A percentile compares a stretch with the other conserved stretches of the same genome.
phyloP scores from a whole-genome alignment of 495 filamentous ascomycete species.

The Tuber borchii region DNA sequence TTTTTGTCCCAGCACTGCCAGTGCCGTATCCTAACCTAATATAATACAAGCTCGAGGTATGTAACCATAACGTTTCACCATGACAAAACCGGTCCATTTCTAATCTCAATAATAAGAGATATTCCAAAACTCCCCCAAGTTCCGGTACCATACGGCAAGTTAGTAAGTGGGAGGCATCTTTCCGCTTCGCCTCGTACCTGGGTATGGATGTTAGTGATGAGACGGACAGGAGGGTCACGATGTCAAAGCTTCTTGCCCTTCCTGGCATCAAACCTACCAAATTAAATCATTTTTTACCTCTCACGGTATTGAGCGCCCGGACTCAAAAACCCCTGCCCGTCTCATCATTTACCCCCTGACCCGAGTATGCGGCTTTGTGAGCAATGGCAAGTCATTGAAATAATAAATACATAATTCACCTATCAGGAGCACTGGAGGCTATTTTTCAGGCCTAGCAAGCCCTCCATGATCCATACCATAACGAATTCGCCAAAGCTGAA shows the following conservation, averaged over 20 bases:
- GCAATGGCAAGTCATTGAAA: neutral
- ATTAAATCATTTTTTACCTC: too few species aligned
- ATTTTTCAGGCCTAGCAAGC: neutral
- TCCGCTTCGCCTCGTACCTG: neutral
- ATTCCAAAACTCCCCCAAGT: neutral
- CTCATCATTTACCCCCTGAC: too few species aligned
- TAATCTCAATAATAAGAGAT: neutral
- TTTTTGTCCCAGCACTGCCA: neutral
- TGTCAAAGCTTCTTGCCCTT: too few species aligned
- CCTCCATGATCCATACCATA: neutral
- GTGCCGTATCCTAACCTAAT: neutral
- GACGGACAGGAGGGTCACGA: too few species aligned
- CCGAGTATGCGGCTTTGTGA: neutral
- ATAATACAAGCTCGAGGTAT: neutral
- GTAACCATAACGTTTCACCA: neutral
- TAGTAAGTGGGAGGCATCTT: neutral
- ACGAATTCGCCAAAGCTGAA: neutral
- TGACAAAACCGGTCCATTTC: neutral
- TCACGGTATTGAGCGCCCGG: too few species aligned
- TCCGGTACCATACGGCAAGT: neutral
- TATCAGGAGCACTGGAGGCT: neutral
- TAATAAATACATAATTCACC: neutral
- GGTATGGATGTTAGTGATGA: too few species aligned
- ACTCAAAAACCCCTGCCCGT: too few species aligned
- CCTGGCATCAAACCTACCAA: too few species aligned